phyloP scores from a whole-genome alignment of 352 stramenopile species.

The Thalassiosira mediterranea region DNA sequence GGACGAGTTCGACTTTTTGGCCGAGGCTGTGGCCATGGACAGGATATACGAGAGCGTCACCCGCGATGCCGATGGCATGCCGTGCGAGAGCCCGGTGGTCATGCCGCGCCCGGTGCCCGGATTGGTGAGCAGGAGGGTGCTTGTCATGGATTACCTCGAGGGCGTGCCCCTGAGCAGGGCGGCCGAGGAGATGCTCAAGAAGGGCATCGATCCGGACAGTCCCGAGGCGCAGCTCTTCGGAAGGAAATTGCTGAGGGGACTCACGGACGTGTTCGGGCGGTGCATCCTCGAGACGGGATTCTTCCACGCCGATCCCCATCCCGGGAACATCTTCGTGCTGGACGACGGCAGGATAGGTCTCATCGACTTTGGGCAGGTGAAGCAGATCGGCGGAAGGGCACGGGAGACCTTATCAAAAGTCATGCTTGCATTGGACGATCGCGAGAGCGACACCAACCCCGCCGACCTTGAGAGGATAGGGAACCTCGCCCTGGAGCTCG shows the following conservation, averaged over 20 bases:
- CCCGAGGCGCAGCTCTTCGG: slow-evolving; percentile 86
- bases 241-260: slow-evolving; percentile 69
- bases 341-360: slow-evolving; percentile 84
- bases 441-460: slow-evolving; percentile 66
- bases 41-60: slow-evolving; percentile 55
- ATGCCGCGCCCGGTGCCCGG: slow-evolving; percentile 80
- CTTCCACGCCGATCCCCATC: slow-evolving; percentile 82
- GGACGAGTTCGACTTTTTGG: slow-evolving; percentile 88
- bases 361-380: slow-evolving; percentile 88
- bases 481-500: slow-evolving; percentile 81
- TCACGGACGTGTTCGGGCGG: slow-evolving; percentile 85
- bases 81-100: slow-evolving; percentile 74
- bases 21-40: slow-evolving; percentile 84
- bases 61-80: slow-evolving; percentile 48
- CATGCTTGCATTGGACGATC: slow-evolving; percentile 83
- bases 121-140: slow-evolving; percentile 79
- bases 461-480: slow-evolving; percentile 76
- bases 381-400: slow-evolving; percentile 80
- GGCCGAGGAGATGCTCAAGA: slow-evolving; percentile 76
- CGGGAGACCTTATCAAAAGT: slow-evolving; percentile 81
- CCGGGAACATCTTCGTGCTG: slow-evolving; percentile 88
- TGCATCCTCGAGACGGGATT: slow-evolving; percentile 87
- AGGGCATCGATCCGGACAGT: slow-evolving; percentile 77
- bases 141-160: slow-evolving; percentile 88
- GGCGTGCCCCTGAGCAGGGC: slow-evolving; percentile 81